A percentile compares a stretch with the other conserved stretches of the same genome.
Evolutionary conservation across 2,329 filamentous ascomycete genomes (phyloP).

Genomic region (Leptographium wingfieldii): DNA sequence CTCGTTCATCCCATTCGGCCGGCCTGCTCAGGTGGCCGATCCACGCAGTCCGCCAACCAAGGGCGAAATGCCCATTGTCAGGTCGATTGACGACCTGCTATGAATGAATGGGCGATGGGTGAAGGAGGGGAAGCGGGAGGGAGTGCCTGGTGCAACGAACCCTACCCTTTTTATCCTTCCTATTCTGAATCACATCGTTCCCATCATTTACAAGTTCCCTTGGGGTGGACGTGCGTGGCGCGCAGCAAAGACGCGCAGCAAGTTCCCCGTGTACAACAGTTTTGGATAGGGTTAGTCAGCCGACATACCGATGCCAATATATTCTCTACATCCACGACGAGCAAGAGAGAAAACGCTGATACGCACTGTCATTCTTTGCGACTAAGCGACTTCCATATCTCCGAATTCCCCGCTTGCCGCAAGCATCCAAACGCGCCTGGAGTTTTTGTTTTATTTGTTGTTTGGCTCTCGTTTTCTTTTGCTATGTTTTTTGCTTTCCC

Average conservation of each 20-base stretch:
- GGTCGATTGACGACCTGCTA: slow-evolving; percentile 67
- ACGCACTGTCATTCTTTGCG: not conserved
- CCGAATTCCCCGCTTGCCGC: not conserved
- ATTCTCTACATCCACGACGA: not conserved
- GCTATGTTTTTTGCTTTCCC: not conserved
- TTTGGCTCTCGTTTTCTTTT: not conserved
- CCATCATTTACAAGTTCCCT: not conserved
- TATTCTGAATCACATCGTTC: no score
- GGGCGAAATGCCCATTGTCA: slow-evolving; percentile 61
- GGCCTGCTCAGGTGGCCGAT: slow-evolving; percentile 42
- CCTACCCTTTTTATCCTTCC: not conserved
- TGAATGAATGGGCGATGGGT: slow-evolving; percentile 21
- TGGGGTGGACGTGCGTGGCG: not conserved
- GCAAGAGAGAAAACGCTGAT: not conserved
- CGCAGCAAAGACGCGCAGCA: not conserved
- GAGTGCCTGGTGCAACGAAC: not conserved
- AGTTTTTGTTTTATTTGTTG: not conserved
- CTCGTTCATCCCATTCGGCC: slow-evolving; percentile 37
- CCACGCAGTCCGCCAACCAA: slow-evolving; percentile 64
- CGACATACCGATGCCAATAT: not conserved
- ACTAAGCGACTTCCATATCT: not conserved
- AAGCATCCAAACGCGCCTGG: not conserved
- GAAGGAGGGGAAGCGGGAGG: not conserved
- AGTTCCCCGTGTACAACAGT: not conserved
- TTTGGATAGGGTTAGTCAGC: not conserved